These are phyloP conservation scores for Suillus weaverae DNA, from an alignment of 768 basidiomycete species.

Conservation along the genomic window DNA sequence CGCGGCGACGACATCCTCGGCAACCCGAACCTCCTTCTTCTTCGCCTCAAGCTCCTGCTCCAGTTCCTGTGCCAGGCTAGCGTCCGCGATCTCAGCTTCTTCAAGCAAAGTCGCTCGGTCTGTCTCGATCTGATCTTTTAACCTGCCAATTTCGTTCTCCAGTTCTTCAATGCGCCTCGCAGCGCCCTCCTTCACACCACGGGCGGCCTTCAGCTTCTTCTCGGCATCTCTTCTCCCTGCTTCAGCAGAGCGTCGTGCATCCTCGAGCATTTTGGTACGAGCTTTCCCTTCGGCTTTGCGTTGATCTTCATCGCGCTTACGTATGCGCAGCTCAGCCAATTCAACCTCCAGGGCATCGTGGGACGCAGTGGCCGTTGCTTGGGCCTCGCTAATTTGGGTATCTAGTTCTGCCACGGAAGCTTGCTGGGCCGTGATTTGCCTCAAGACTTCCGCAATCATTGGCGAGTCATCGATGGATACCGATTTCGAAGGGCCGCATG, in stretches of 20 bases:
- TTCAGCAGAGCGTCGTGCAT: slow-evolving; percentile 83
- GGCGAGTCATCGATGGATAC: slow-evolving; percentile 59
- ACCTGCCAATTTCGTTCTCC: slow-evolving; percentile 56
- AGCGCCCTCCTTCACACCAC: slow-evolving; percentile 62
- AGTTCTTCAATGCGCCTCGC: slow-evolving; percentile 56
- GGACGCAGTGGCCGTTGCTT: slow-evolving; percentile 54
- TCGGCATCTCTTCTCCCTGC: slow-evolving; percentile 80
- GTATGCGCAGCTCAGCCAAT: slow-evolving; percentile 68
- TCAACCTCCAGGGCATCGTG: slow-evolving; percentile 69
- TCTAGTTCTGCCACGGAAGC: slow-evolving; percentile 66
- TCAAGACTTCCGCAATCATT: slow-evolving; percentile 70
- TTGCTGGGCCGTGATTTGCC: slow-evolving; percentile 67
- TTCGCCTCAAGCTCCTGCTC: slow-evolving; percentile 51
- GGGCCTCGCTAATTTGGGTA: slow-evolving; percentile 64
- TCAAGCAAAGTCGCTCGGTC: slow-evolving; percentile 54
- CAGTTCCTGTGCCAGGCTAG: slow-evolving; percentile 46
- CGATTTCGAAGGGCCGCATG: slow-evolving; percentile 24
- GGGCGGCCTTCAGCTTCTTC: slow-evolving; percentile 76
- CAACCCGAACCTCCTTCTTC: slow-evolving; percentile 52
- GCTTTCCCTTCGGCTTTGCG: slow-evolving; percentile 74
- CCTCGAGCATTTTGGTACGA: slow-evolving; percentile 85
- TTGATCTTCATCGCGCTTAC: slow-evolving; percentile 82
- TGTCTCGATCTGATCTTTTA: slow-evolving; percentile 54
- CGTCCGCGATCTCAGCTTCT: slow-evolving; percentile 44
- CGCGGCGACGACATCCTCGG: slow-evolving; percentile 66